Percentiles rank a stretch among this genome's conserved stretches.
These are phyloP conservation scores for Yarrowia galli DNA, from an alignment of 1,139 yeast species.

Conservation along the genomic window DNA sequence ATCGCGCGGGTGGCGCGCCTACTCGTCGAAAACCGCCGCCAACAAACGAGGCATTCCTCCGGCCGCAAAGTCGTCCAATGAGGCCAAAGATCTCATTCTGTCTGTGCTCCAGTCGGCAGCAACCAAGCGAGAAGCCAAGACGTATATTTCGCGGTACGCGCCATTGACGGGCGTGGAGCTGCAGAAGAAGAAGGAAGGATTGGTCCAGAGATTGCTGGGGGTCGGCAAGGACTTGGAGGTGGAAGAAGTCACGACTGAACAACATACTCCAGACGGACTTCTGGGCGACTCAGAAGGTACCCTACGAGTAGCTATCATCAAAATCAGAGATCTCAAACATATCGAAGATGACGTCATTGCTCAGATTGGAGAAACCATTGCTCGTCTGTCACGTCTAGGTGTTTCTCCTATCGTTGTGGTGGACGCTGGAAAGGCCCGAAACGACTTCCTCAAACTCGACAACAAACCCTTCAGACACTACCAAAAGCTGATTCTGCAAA, in stretches of 20 bases:
- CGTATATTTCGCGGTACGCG: slow-evolving; percentile 61
- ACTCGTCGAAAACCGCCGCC: neutral
- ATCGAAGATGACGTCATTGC: slow-evolving; percentile 52
- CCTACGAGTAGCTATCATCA: slow-evolving; percentile 60
- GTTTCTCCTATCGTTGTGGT: slow-evolving; percentile 54
- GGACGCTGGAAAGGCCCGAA: slow-evolving; percentile 50
- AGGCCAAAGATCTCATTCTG: slow-evolving; percentile 58
- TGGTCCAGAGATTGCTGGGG: slow-evolving; percentile 12
- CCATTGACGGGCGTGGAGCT: slow-evolving; percentile 42
- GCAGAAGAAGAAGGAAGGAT: slow-evolving; percentile 24
- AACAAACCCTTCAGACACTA: slow-evolving; percentile 41
- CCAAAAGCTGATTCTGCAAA: slow-evolving; percentile 39
- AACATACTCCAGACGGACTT: slow-evolving; percentile 35
- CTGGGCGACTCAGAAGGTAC: slow-evolving; percentile 44
- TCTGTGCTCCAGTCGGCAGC: slow-evolving; percentile 70
- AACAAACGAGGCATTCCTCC: slow-evolving; percentile 17
- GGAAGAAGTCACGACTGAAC: slow-evolving; percentile 38
- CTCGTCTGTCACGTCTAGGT: slow-evolving; percentile 61
- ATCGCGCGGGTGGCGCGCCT: slow-evolving; percentile 10
- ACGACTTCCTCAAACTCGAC: slow-evolving; percentile 44
- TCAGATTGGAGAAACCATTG: slow-evolving; percentile 60
- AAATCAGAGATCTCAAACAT: slow-evolving; percentile 54
- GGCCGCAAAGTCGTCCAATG: slow-evolving; percentile 38
- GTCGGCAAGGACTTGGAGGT: slow-evolving; percentile 23
- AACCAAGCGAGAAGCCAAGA: slow-evolving; percentile 69